A percentile compares a stretch with the other conserved stretches of the same genome.
These are phyloP conservation scores for Juglanconis sp. DNA, from an alignment of 2,329 filamentous ascomycete genomes.

Conservation along the genomic window DNA sequence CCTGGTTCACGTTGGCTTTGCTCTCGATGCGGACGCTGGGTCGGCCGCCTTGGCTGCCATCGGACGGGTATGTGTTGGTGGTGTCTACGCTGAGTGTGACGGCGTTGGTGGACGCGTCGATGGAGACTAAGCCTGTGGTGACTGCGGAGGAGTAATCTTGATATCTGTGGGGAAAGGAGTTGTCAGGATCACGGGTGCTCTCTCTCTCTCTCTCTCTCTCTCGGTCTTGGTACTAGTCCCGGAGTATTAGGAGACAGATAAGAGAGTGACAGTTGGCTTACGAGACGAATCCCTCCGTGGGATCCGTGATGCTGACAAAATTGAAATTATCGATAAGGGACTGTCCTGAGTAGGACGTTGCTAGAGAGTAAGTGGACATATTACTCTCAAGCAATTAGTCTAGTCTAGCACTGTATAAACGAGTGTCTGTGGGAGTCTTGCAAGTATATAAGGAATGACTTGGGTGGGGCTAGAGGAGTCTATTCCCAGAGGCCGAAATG, in stretches of 20 bases:
- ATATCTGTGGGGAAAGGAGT: conserved; percentile 31
- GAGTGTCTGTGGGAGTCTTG: neutral
- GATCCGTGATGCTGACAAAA: conserved; percentile 53
- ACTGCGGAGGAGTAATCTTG: conserved; percentile 40
- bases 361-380: conserved; percentile 34
- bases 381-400: neutral
- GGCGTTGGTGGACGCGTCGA: conserved; percentile 37
- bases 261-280: conserved; percentile 42
- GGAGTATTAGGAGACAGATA: neutral
- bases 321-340: conserved; percentile 46
- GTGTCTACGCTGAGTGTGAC: conserved; percentile 47
- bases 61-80: conserved; percentile 32
- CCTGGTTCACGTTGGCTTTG: conserved; percentile 42
- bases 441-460: conserved; percentile 6
- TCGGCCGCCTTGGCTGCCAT: conserved; percentile 38
- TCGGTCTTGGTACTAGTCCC: too few relatives aligned
- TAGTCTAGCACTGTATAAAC: neutral
- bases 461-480: too few relatives aligned
- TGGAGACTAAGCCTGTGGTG: conserved; percentile 36
- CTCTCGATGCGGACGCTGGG: conserved; percentile 44
- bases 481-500: neutral
- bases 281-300: conserved; percentile 64
- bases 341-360: conserved; percentile 40
- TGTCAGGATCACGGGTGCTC: too few relatives aligned
- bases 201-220: too few relatives aligned